phyloP scores from a whole-genome alignment of 1,284 basidiomycete species.

The Pseudomicrostroma phylloplanum region DNA sequence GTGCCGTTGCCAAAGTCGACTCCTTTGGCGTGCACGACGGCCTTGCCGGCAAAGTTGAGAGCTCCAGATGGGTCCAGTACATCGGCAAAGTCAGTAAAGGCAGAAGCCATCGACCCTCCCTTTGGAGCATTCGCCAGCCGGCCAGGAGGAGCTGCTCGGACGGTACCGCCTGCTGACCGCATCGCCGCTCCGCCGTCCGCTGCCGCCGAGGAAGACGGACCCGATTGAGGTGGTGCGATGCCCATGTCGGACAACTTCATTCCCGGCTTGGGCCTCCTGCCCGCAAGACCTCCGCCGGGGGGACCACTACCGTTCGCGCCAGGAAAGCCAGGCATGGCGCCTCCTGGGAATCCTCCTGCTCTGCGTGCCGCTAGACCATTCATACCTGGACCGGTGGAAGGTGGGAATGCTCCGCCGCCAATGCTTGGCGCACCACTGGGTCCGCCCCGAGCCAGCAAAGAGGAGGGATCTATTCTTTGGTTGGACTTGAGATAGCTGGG shows the following conservation, averaged over 20 bases:
- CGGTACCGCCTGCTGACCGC: conserved; percentile 9
- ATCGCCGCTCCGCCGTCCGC: conserved; percentile 8
- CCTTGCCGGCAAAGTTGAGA: conserved; percentile 88
- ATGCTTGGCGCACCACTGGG: conserved; percentile 11
- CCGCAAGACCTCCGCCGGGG: conserved; percentile 19
- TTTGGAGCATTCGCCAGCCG: conserved; percentile 53
- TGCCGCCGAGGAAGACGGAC: neutral
- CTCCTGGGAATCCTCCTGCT: conserved; percentile 55
- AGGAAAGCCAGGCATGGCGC: conserved; percentile 54
- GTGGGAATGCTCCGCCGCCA: conserved; percentile 12
- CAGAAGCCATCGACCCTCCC: conserved; percentile 57
- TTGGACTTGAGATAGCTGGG: conserved; percentile 2
- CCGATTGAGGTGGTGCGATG: neutral
- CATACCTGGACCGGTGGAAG: conserved; percentile 9
- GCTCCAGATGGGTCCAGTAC: conserved; percentile 95
- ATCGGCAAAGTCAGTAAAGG: conserved; percentile 86
- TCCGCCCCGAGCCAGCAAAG: conserved; percentile 16
- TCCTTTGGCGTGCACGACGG: conserved; percentile 80
- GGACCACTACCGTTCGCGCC: neutral
- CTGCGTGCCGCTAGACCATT: conserved; percentile 24
- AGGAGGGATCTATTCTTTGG: conserved; percentile 6
- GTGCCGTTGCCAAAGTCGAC: conserved; percentile 92
- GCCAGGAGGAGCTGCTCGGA: conserved; percentile 54
- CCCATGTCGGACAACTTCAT: conserved; percentile 43
- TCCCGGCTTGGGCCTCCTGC: conserved; percentile 24